Base-by-base conservation (phyloP, 805 yeast genomes). In the Saccharomyces kudriavzevii region DNA sequence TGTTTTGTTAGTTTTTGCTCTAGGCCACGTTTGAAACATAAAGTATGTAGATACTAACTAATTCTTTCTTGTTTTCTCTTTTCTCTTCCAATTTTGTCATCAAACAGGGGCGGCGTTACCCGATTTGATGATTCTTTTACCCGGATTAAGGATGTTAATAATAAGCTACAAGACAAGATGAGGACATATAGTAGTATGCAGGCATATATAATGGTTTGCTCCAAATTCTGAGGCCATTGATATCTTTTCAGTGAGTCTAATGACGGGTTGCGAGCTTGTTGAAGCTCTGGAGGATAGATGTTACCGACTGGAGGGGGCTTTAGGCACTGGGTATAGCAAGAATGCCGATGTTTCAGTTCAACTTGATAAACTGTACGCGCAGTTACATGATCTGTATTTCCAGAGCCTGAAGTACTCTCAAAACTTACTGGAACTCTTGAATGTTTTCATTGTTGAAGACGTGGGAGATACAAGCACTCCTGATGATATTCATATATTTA, bases 1-100 rank as follows among this genome's bases (percentile, higher is more conserved):
- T 52, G 14, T 52, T 40, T 63, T 50, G 26, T 49, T 24, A 27
- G 17, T 49, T 35, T 5, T 48, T 40, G 30, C 5, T 50, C 24
- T n/a, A 26, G 11, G 31, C 47, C 47, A 3, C 17, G 11, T 35
- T 17, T 30, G 17, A 35, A 20, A 3, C 17, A 11, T 20, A 1
- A 17, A 35, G 24, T 17, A 35, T 4, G 22, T 35, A 35, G 24
- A n/a, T 35, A 4, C 43, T 35, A 35, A 35, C 43, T 10, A 35
- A 10, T 35, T 24, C 17, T 35, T 35, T 35, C 24, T 35, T 35
- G 22, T 35, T 35, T 35, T 17, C 43, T 35, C 43, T 35, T 35
- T 35, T 35, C 17, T 35, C 43, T 35, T 35, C 11, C 43, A 35
- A 35, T n/a, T 17, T 35, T 35, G 43, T 35, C 43, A 20, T 20